Evolutionary conservation across 2,329 filamentous ascomycete species (phyloP), one percentile per base, ranked within the genome.

Genomic region (Cadophora malorum): DNA sequence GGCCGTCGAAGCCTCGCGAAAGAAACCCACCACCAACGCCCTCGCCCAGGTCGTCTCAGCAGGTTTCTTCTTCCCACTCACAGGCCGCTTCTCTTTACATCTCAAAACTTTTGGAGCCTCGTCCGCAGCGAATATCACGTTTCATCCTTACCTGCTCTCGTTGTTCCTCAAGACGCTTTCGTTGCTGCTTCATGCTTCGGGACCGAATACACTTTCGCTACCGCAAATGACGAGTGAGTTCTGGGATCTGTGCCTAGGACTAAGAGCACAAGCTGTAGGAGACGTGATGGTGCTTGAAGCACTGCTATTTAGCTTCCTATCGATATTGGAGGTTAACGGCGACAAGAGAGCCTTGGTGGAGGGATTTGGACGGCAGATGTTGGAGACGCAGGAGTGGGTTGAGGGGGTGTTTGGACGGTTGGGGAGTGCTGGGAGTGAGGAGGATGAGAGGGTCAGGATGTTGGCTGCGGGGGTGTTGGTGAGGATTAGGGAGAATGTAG

Each of bases 371-470:
- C 87, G 88, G 66, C 89, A 95, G 78, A 81, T 98, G 25, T 84
- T 97, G 63, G 95, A 98, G 83, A 91, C 93, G 68, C 88, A 92
- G 74, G 91, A 93, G 75, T 99, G 96, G 96, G 91, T 92, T 1
- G 85, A 88, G 53, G 83, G 84, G 65, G 86, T 97, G 1, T 96
- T 97, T 79, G 87, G 91, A 68, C 82, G 82, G 7, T 21, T 75
- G 31, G 66, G 69, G 3, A 55, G 28, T 1, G 73, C 68, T 14
- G 81, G 83, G 23, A 80, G 83, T 47, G 83, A 84, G 55, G 91
- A 97, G 77, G 93, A 96, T 77, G 92, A 91, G 68, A 89, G 91
- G 70, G 88, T 95, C 38, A 91, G 93, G 81, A 92, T 89, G 81
- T 76, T 96, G 74, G 90, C 92, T 4, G 93, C 93, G 0, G 91